Evolutionary conservation across 768 basidiomycete genomes (phyloP), one percentile per base, ranked within the genome.

Genomic region (Rhizopogon sp.): DNA sequence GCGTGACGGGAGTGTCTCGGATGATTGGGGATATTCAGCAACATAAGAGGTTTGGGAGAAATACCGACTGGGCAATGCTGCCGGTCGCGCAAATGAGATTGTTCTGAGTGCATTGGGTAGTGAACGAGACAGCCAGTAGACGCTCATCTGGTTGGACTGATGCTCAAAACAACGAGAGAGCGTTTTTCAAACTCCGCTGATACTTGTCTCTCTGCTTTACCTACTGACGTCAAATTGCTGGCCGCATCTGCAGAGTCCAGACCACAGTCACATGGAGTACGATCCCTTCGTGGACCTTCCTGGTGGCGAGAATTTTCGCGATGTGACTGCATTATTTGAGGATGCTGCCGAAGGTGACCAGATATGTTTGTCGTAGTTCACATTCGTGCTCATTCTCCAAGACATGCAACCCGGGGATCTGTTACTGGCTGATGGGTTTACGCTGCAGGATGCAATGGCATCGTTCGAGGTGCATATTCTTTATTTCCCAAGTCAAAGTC

Each of bases 361-460:
- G 29, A 35, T 14, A 43, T 29, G 62, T 29, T 35, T 20, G 7
- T 29, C n/a, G 28, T 22, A 42, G 16, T n/a, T 3, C 2, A 31
- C 29, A 46, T 16, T 29, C 58, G 13, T 57, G 33, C 59, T 60
- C 37, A 58, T 46, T 49, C 56, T 60, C 43, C 50, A 54, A 81
- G 91, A 83, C 41, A 83, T 96, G 80, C 74, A 79, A 31, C 72
- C 78, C 0, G 84, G 82, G 11, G 76, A 76, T 39, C 71, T 93
- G 55, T 56, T 93, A 6, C 77, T 91, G 35, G 83, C 82, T 62
- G 79, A 84, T 1, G 82, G 79, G 31, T 87, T 92, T 60, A 80
- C 82, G 16, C 75, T 96, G 45, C 80, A 86, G 57, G 94, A 98
- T 57, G 86, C 92, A n/a, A 96, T 98, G 93, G 89, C 88, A 61